A percentile compares a stretch with the other conserved stretches of the same genome.
Conservation (phyloP, 441 rosid genomes). For the Heliophila coronopifolia region DNA sequence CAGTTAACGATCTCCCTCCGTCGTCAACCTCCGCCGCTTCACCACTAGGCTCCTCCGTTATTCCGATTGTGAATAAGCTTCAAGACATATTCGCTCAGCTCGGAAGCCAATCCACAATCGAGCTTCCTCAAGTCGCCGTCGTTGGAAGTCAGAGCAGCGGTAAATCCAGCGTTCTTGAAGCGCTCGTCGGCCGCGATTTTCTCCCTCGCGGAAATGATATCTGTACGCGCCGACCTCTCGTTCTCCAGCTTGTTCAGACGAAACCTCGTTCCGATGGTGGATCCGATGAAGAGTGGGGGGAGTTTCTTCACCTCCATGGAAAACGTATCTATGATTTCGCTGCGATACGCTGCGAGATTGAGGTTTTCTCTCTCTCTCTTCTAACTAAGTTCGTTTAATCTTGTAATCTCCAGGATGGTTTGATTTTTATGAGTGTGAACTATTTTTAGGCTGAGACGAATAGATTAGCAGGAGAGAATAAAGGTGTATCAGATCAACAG, state of each 20-base stretch:
- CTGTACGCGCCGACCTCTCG: constrained; percentile 62
- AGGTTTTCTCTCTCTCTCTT: constrained; percentile 30
- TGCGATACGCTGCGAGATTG: constrained; percentile 47
- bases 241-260: constrained; percentile 44
- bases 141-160: constrained; percentile 82
- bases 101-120: constrained; percentile 33
- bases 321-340: constrained; percentile 48
- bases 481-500: constrained; percentile 58
- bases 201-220: constrained; percentile 63
- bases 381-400: background rate
- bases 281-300: constrained; percentile 46
- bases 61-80: constrained; percentile 86
- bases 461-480: constrained; percentile 53
- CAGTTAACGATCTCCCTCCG: background rate
- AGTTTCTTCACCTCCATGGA: constrained; percentile 49
- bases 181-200: constrained; percentile 63
- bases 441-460: constrained; percentile 57
- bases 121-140: constrained; percentile 57
- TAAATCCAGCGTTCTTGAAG: constrained; percentile 71
- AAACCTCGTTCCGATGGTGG: constrained; percentile 23
- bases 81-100: constrained; percentile 92
- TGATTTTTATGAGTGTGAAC: too few relatives aligned
- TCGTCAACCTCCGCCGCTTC: background rate
- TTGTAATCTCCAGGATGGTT: too few relatives aligned
- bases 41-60: constrained; percentile 51